Base-by-base conservation (phyloP, 805 yeast genomes). In the Lachancea nothofagi region DNA sequence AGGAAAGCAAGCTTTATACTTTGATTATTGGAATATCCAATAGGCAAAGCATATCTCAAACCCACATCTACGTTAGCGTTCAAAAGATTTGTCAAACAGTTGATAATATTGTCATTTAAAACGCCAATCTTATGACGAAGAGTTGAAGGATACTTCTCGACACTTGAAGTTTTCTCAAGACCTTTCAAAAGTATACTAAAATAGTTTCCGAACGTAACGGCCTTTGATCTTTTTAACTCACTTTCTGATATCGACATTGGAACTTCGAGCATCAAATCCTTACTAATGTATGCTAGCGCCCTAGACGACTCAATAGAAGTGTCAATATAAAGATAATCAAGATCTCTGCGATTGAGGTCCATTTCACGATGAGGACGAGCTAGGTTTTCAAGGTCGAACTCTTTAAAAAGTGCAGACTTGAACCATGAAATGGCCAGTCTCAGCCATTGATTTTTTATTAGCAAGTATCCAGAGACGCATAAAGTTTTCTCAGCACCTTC, bases 11-110 rank as follows among this genome's bases (percentile, higher is more conserved):
- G 66, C 44, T 93, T 66, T 21, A 85, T 78, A 38, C 77, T 71
- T 10, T 65, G 59, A 54, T 83, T 82, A 17, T 72, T 72, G 50
- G 85, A 85, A 51, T 78, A 84, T 0, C 94, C 93, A 55, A 86
- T 71, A 0, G 93, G 88, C 12, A 86, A 58, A 2, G 89, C 87
- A 57, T 75, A 77, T 38, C 77, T 77, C 50, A 87, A 64, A 6
- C 95, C 95, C 18, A 83, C 78, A 40, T 81, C 87, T 5, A 81
- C 77, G 51, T 87, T 87, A 3, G 85, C 72, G 49, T 75, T 78
- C 33, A 87, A 66, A 38, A 87, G 59, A 47, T 83, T 83, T 2
- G 88, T 77, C 36, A 86, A 66, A 15, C 84, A 77, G 17, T 67
- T 64, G 39, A 85, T 75, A 8, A 80, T 76, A 57, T 79, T 77